Percentiles rank a stretch among this genome's conserved stretches.
phyloP scores from a whole-genome alignment of 768 basidiomycete genomes.

The Pisolithus orientalis region DNA sequence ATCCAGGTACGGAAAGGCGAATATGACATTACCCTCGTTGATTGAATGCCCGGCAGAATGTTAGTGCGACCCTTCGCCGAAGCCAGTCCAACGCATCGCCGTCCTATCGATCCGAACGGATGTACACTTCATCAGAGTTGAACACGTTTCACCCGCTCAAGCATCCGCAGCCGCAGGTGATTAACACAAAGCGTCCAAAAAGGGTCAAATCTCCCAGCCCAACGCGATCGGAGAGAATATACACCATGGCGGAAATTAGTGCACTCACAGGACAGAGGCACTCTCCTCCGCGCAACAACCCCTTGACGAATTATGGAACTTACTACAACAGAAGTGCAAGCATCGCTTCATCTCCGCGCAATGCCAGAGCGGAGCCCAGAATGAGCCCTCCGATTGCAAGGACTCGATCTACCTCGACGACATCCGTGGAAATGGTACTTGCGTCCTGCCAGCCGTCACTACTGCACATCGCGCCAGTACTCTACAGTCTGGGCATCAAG shows the following conservation, averaged over 20 bases:
- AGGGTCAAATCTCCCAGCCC: conserved; percentile 20
- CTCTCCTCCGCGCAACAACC: conserved; percentile 18
- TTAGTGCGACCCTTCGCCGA: conserved; percentile 13
- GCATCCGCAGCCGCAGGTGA: conserved; percentile 15
- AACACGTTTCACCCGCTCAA: conserved; percentile 9
- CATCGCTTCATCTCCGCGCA: conserved; percentile 17
- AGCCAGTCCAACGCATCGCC: conserved; percentile 16
- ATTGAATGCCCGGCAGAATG: not conserved
- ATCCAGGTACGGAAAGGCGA: conserved; percentile 14
- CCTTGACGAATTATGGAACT: conserved; percentile 6
- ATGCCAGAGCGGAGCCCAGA: conserved; percentile 6
- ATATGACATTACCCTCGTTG: not conserved
- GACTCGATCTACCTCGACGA: conserved; percentile 31
- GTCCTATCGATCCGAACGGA: conserved; percentile 20
- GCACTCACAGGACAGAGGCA: conserved; percentile 23
- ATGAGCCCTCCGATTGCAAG: conserved; percentile 11
- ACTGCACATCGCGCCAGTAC: conserved; percentile 51
- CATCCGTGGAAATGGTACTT: conserved; percentile 47
- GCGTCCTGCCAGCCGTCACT: conserved; percentile 60
- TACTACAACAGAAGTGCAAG: conserved; percentile 11
- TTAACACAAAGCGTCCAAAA: conserved; percentile 13
- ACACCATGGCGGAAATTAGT: conserved; percentile 28
- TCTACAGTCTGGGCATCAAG: conserved; percentile 53
- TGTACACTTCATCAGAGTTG: conserved; percentile 17
- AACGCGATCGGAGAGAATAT: conserved; percentile 27